Conservation (phyloP, 2,329 filamentous ascomycete genomes). For the Mycosphaerella sp. region DNA sequence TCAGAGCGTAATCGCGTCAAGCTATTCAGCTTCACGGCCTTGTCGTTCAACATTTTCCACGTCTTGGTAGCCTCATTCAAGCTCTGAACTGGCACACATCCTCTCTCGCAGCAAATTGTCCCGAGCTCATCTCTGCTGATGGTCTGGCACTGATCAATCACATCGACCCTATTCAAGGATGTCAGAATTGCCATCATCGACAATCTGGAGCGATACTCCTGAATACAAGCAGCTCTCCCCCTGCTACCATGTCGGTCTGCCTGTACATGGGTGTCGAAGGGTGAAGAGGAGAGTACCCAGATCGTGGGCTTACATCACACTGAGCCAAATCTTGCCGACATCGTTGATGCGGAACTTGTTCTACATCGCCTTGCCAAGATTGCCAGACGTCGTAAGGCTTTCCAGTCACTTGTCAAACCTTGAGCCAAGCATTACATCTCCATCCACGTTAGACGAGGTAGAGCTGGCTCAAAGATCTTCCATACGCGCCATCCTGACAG, state of each 20-base stretch:
- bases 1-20: constrained; percentile 7
- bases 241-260: constrained; percentile 25
- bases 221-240: constrained; percentile 25
- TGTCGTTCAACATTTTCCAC: constrained; percentile 34
- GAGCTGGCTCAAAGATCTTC: constrained; percentile 3
- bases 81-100: constrained; percentile 21
- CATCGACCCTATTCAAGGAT: constrained; percentile 31
- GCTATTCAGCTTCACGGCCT: constrained; percentile 27
- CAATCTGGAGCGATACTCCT: constrained; percentile 21
- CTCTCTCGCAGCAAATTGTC: not conserved
- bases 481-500: constrained; percentile 24
- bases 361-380: constrained; percentile 28
- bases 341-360: constrained; percentile 34
- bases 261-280: constrained; percentile 31
- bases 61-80: constrained; percentile 33
- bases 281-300: constrained; percentile 23
- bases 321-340: constrained; percentile 34
- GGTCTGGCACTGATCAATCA: constrained; percentile 32
- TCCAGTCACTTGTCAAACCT: not conserved
- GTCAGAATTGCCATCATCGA: constrained; percentile 32
- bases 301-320: constrained; percentile 32
- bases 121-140: not conserved
- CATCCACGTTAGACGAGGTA: not conserved
- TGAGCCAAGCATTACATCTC: not conserved
- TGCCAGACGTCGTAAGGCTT: constrained; percentile 6